A percentile compares a stretch with the other conserved stretches of the same genome.
Conservation (phyloP, 768 basidiomycete species). For the Xerocomellus intermedius region DNA sequence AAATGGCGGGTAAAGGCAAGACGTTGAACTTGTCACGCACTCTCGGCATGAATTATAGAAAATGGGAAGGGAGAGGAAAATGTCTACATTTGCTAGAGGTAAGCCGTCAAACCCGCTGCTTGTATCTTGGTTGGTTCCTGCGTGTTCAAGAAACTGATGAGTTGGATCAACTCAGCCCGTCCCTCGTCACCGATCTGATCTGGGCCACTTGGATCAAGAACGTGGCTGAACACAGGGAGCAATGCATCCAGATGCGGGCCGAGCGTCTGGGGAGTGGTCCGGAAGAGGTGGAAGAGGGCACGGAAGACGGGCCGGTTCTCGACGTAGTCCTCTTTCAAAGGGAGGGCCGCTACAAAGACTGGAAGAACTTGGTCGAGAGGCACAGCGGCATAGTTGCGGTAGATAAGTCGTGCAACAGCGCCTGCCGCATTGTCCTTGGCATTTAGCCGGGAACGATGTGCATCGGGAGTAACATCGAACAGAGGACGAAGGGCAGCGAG, state of each 20-base stretch:
- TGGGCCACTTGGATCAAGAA: conserved; percentile 69
- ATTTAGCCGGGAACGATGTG: conserved; percentile 67
- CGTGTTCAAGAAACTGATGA: conserved; percentile 68
- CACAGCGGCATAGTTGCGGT: conserved; percentile 71
- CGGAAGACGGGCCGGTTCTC: conserved; percentile 91
- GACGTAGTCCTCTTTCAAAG: conserved; percentile 82
- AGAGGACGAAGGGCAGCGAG: conserved; percentile 79
- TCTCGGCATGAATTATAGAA: background rate
- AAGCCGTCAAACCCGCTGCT: conserved; percentile 66
- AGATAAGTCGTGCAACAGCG: conserved; percentile 84
- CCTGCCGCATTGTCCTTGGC: conserved; percentile 98
- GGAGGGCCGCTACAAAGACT: conserved; percentile 76
- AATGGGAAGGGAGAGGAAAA: conserved; percentile 1
- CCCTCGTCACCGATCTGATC: conserved; percentile 84
- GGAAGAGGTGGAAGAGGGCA: conserved; percentile 86
- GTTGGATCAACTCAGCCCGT: conserved; percentile 68
- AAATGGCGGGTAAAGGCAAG: conserved; percentile 12
- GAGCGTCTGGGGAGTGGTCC: conserved; percentile 66
- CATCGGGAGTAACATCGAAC: conserved; percentile 64
- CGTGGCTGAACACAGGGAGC: conserved; percentile 74
- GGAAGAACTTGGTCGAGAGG: conserved; percentile 92
- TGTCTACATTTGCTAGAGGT: conserved; percentile 46
- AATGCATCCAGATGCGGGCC: conserved; percentile 76
- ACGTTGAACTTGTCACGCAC: conserved; percentile 1
- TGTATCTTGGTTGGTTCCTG: conserved; percentile 79